These are phyloP conservation scores for Lachnellula subtilissima DNA, from an alignment of 2,329 filamentous ascomycete genomes.

Conservation along the genomic window DNA sequence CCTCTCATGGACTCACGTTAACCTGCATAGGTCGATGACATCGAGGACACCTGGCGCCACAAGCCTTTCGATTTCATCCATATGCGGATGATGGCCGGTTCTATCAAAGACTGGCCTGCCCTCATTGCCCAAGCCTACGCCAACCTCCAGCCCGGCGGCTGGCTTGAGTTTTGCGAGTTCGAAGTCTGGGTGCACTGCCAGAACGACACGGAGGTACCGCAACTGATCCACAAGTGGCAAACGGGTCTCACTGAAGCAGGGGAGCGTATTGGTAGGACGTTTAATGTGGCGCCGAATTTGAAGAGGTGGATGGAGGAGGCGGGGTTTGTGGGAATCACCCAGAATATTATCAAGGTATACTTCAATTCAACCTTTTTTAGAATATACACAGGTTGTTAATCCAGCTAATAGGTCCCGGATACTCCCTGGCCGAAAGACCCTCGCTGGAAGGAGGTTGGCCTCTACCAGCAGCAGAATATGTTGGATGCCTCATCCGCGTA, in stretches of 20 bases:
- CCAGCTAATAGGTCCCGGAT: slow-evolving; percentile 9
- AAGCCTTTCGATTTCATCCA: slow-evolving; percentile 34
- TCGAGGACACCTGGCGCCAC: slow-evolving; percentile 29
- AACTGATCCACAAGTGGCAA: slow-evolving; percentile 18
- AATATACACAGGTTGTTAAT: neutral
- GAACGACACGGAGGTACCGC: slow-evolving; percentile 8
- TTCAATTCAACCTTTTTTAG: neutral
- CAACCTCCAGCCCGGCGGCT: slow-evolving; percentile 24
- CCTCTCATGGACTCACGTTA: neutral
- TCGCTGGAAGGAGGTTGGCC: slow-evolving; percentile 34
- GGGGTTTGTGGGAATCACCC: slow-evolving; percentile 33
- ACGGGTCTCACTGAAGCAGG: slow-evolving; percentile 25
- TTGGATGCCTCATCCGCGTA: slow-evolving; percentile 15
- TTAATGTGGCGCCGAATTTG: slow-evolving; percentile 15
- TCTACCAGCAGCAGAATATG: slow-evolving; percentile 22
- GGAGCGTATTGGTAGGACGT: slow-evolving; percentile 31
- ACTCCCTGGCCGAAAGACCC: slow-evolving; percentile 37
- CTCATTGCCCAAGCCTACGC: slow-evolving; percentile 19
- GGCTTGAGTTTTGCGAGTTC: slow-evolving; percentile 23
- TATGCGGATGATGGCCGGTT: slow-evolving; percentile 33
- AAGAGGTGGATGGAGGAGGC: slow-evolving; percentile 30
- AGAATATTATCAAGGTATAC: slow-evolving; percentile 11
- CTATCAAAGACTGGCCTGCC: slow-evolving; percentile 31
- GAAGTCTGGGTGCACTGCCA: slow-evolving; percentile 19
- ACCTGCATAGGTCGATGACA: slow-evolving; percentile 27